Evolutionary conservation across 2,329 filamentous ascomycete species (phyloP).

Genomic region (Scytalidium sp.): DNA sequence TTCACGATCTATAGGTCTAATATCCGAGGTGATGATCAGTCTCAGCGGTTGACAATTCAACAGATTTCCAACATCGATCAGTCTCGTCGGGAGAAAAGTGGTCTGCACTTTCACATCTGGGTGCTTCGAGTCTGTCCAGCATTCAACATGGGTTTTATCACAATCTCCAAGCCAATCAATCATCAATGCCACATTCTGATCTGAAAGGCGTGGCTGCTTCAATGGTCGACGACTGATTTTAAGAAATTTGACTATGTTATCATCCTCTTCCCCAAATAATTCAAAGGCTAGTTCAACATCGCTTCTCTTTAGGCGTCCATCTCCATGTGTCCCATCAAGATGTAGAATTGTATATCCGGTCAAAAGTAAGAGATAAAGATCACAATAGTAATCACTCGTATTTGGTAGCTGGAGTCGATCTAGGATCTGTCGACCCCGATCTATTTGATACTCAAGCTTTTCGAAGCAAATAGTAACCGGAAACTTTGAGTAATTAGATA

Average conservation of each 20-base stretch:
- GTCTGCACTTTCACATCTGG: not conserved
- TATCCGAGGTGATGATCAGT: not conserved
- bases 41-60: not conserved
- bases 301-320: not conserved
- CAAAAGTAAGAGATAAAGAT: not conserved
- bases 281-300: conserved; percentile 8
- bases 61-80: conserved; percentile 5
- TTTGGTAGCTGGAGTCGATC: not conserved
- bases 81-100: conserved; percentile 4
- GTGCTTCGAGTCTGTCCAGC: not conserved
- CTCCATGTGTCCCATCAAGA: not conserved
- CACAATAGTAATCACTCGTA: not conserved
- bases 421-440: not conserved
- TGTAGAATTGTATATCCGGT: not conserved
- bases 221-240: conserved; percentile 7
- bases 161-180: conserved; percentile 7
- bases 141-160: conserved; percentile 1
- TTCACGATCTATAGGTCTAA: not conserved
- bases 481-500: not conserved
- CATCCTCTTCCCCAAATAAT: conserved; percentile 7
- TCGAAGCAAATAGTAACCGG: not conserved
- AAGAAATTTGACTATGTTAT: conserved; percentile 1
- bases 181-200: conserved; percentile 6
- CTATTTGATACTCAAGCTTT: not conserved
- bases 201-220: conserved; percentile 1